Base-by-base conservation (phyloP, 768 basidiomycete genomes). In the Suillus subluteus region DNA sequence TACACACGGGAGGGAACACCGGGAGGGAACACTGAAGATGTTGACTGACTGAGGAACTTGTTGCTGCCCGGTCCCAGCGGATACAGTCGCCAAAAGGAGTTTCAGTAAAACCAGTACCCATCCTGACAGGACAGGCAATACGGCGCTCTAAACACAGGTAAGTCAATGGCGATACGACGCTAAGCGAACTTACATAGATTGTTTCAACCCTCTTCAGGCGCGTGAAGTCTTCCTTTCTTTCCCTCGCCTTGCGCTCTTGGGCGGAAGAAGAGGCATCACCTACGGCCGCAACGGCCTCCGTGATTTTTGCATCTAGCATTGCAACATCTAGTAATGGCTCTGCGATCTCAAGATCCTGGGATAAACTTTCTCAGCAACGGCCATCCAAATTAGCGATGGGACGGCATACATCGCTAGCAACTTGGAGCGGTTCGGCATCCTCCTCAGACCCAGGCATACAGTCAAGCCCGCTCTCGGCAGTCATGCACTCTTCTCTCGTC, bases 61-160 rank as follows among this genome's bases (percentile, higher is more conserved):
- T 56, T 78, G 77, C 41, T 75, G 74, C 67, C 84, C 81, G 46
- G 84, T 87, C 65, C 89, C 87, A 2, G 95, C 94, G 0, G 95
- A 96, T 30, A 98, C 95, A 0, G 97, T 96, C 2, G 96, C 96
- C 58, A 99, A 81, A 16, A 99, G 81, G 15, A 98, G 82, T 77
- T 99, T 99, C 67, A 99, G 83, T 35, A 99, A 79, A 8, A 99
- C 96, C 12, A 98, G 85, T 3, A 98, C 96, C 88, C 95, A 95
- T 52, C 90, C 92, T 26, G 93, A 92, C 54, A 98, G 78, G 2
- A 91, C 88, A 3, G 96, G 92, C 38, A 99, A 83, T 21, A 92
- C 89, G 15, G 91, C 84, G 72, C 90, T 89, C 97, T 99, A 75
- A 56, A 32, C 64, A 12, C 23, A 62, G 23, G 54, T 71, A 6